Evolutionary conservation across 768 basidiomycete species (phyloP).

Genomic region (Trametes cingulata): DNA sequence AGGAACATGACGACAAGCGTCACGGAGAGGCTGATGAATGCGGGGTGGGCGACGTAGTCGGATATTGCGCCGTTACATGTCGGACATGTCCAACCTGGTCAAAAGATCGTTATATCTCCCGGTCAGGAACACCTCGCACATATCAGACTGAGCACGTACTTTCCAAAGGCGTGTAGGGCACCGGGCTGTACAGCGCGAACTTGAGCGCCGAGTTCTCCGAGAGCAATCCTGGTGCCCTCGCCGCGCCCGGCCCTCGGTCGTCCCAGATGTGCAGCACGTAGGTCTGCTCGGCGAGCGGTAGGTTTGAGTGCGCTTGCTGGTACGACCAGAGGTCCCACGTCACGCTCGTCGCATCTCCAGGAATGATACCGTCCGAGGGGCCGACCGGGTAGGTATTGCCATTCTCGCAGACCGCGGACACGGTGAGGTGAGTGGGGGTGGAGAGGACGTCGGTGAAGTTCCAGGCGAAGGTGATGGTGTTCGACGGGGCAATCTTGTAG

Average conservation of each 20-base stretch:
- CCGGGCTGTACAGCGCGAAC: slow-evolving; percentile 86
- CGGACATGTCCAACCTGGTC: slow-evolving; percentile 62
- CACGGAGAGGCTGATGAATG: slow-evolving; percentile 52
- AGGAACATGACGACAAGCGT: slow-evolving; percentile 64
- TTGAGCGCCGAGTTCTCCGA: slow-evolving; percentile 65
- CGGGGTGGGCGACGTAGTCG: slow-evolving; percentile 47
- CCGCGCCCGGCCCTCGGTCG: slow-evolving; percentile 69
- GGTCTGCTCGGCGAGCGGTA: slow-evolving; percentile 70
- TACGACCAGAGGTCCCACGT: slow-evolving; percentile 83
- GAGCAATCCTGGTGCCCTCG: slow-evolving; percentile 62
- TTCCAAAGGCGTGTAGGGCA: slow-evolving; percentile 63
- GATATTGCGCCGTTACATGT: slow-evolving; percentile 39
- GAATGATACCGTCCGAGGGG: slow-evolving; percentile 68
- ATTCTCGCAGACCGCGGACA: slow-evolving; percentile 81
- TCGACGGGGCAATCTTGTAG: slow-evolving; percentile 79
- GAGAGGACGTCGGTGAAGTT: slow-evolving; percentile 76
- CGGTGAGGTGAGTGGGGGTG: slow-evolving; percentile 73
- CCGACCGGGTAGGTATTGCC: slow-evolving; percentile 91
- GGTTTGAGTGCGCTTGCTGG: slow-evolving; percentile 59
- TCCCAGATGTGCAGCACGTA: slow-evolving; percentile 84
- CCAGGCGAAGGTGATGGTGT: slow-evolving; percentile 88
- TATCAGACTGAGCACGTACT: slow-evolving; percentile 34
- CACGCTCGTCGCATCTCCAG: slow-evolving; percentile 68
- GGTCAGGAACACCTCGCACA: neutral
- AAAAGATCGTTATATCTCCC: neutral